Base-by-base conservation (phyloP, 106 monocot genomes). In the Acorus gramineus region DNA sequence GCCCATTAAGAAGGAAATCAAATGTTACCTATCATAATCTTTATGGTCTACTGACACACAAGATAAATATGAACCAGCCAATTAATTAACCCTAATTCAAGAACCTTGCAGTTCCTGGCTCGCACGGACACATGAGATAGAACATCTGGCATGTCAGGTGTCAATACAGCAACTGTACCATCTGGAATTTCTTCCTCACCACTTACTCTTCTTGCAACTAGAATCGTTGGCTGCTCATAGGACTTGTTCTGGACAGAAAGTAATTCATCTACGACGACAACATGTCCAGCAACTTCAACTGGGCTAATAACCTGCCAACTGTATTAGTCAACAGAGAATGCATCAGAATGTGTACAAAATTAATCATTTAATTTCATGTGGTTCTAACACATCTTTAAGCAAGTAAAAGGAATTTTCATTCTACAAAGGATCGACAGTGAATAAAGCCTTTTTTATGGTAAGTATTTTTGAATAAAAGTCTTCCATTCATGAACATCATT, bases 271-370 rank as follows among this genome's bases (percentile, higher is more conserved):
- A 92, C 87, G 14, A 70, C 74, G 13, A 65, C 81, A 64, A 98
- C 65, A 66, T 98, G 85, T 61, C 96, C 96, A 47, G 81, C 63
- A 74, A 88, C 96, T 75, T 92, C 96, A 65, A 83, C 81, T 3
- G 88, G 91, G 74, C 96, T 98, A 69, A 98, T 98, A 62, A 98
- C 75, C 76, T 98, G 96, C 91, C 96, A 98, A 61, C 96, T 96
- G 91, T 59, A 49, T 8, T 48, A 78, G 13, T 64, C 49, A 54
- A 2, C 42, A 8, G 62, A 68, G 42, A 46, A 53, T 10, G 63
- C 12, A 50, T 66, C n/a, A 70, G 56, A 49, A 56, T 14, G 44
- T 9, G 28, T 28, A 28, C 28, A 28, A 28, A 28, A 10, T 57
- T n/a, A 5, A 54, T 56, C 50, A 46, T 28, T 28, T 28, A 28